phyloP scores from a whole-genome alignment of 2,329 filamentous ascomycete genomes.

The Fusarium burgessii region DNA sequence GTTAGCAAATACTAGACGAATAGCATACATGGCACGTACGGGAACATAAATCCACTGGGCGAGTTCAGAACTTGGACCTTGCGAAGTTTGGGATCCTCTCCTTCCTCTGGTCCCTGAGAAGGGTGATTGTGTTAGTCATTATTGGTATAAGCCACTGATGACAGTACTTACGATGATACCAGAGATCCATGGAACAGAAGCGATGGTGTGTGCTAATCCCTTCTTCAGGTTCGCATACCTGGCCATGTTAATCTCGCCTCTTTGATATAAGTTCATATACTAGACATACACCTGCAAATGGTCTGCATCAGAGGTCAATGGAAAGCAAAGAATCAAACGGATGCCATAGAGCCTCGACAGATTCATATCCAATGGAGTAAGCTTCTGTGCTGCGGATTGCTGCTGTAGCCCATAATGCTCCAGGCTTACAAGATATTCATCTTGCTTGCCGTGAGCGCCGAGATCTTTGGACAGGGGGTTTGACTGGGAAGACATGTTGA shows the following conservation, averaged over 20 bases:
- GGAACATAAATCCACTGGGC: neutral
- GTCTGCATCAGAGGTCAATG: neutral
- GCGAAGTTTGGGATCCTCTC: neutral
- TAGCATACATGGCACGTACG: neutral
- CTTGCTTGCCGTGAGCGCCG: neutral
- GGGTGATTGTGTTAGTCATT: neutral
- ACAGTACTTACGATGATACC: neutral
- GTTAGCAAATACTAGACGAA: too few species aligned
- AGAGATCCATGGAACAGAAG: neutral
- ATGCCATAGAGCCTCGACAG: neutral
- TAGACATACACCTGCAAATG: neutral
- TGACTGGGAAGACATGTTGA: neutral
- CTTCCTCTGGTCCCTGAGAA: neutral
- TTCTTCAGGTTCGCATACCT: neutral
- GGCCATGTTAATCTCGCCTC: neutral
- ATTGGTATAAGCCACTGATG: fast-evolving
- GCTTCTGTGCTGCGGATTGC: neutral
- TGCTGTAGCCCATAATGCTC: neutral
- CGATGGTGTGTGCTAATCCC: neutral
- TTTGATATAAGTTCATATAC: fast-evolving
- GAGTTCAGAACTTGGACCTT: neutral
- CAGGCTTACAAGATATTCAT: neutral
- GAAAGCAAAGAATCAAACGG: neutral
- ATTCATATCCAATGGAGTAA: neutral
- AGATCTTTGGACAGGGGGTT: neutral